Percentiles rank a stretch among this genome's conserved stretches.
Evolutionary conservation across 2,329 filamentous ascomycete genomes (phyloP).

Genomic region (Alternaria viburni): DNA sequence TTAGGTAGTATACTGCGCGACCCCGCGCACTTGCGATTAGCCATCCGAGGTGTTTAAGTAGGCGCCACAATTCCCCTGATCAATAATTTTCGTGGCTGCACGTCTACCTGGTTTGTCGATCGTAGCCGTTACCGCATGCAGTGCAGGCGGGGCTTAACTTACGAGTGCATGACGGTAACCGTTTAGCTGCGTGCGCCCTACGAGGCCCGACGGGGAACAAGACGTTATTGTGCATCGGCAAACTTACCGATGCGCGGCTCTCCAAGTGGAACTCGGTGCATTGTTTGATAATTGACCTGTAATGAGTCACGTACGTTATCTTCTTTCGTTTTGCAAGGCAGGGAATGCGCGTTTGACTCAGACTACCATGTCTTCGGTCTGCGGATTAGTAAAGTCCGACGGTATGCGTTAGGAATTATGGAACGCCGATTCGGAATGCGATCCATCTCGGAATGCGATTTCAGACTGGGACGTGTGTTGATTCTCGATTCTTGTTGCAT

Average conservation of each 20-base stretch:
- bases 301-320: background rate
- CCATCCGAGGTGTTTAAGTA: constrained; percentile 14
- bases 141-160: constrained; percentile 17
- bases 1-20: constrained; percentile 4
- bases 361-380: background rate
- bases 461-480: background rate
- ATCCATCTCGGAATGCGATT: background rate
- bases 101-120: constrained; percentile 9
- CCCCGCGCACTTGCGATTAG: constrained; percentile 9
- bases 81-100: constrained; percentile 10
- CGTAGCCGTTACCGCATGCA: constrained; percentile 13
- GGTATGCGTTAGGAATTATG: background rate
- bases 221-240: background rate
- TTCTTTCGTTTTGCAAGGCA: background rate
- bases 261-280: background rate
- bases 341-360: background rate
- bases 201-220: background rate
- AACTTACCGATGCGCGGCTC: background rate
- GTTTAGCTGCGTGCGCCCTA: constrained; percentile 2
- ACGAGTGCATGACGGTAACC: constrained; percentile 12
- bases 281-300: background rate
- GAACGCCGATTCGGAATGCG: constrained; percentile 11
- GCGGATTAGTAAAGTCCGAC: background rate
- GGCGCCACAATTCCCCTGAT: background rate
- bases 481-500: background rate